phyloP scores from a whole-genome alignment of 2,329 filamentous ascomycete genomes.

The Phaeosphaeria sp. region DNA sequence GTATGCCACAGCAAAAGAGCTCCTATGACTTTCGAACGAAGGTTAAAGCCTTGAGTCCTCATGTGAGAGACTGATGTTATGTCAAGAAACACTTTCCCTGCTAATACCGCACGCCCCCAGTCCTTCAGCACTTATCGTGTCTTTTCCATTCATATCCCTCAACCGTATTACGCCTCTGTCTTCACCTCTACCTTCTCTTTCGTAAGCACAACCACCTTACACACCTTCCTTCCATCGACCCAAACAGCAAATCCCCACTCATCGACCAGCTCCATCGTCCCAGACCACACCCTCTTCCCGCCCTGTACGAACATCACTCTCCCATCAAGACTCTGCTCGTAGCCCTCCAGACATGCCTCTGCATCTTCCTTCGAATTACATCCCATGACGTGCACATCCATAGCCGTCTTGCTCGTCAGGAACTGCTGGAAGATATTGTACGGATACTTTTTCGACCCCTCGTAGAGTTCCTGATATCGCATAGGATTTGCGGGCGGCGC shows the following conservation, averaged over 20 bases:
- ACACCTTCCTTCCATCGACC: neutral
- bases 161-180: neutral
- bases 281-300: neutral
- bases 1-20: too few relatives aligned
- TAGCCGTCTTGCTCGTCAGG: neutral
- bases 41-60: neutral
- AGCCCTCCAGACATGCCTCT: neutral
- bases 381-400: neutral
- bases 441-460: neutral
- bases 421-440: neutral
- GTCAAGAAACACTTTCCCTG: too few relatives aligned
- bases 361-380: neutral
- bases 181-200: neutral
- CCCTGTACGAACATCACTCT: neutral
- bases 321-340: neutral
- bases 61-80: too few relatives aligned
- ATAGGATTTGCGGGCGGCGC: neutral
- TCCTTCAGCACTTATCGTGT: neutral
- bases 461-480: neutral
- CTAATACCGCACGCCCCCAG: too few relatives aligned
- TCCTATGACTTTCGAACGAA: too few relatives aligned
- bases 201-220: neutral
- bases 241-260: neutral
- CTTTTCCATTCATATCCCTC: neutral
- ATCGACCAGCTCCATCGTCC: neutral